Percentiles rank a stretch among this genome's conserved stretches.
These are phyloP conservation scores for Zychaea mexicana DNA, from an alignment of 371 early-diverging fungal genomes.

Conservation along the genomic window DNA sequence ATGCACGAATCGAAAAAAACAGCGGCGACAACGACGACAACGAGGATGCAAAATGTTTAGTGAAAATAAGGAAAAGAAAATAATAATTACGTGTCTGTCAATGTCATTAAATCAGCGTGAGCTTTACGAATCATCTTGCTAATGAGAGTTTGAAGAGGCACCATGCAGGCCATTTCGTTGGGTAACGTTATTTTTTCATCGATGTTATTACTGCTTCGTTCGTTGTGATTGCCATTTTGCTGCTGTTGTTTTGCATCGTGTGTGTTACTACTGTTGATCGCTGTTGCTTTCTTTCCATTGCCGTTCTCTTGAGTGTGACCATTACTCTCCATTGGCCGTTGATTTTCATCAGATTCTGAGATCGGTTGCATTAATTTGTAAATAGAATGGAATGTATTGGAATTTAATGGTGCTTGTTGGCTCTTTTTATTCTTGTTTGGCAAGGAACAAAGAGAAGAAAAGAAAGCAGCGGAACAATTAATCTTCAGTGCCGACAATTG, in stretches of 20 bases:
- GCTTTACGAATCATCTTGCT: conserved; percentile 60
- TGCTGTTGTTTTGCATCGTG: neutral
- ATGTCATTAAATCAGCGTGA: conserved; percentile 57
- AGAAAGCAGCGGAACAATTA: too few relatives aligned
- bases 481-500: too few relatives aligned
- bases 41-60: neutral
- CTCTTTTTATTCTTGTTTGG: too few relatives aligned
- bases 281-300: conserved; percentile 1
- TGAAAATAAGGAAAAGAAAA: neutral
- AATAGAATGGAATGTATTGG: neutral
- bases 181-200: conserved; percentile 38
- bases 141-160: conserved; percentile 56
- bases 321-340: conserved; percentile 5
- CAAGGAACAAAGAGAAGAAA: too few relatives aligned
- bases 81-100: conserved; percentile 58
- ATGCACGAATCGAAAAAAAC: too few relatives aligned
- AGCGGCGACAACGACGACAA: neutral
- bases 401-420: too few relatives aligned
- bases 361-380: conserved; percentile 1
- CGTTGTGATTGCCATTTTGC: conserved; percentile 6
- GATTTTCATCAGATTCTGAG: neutral
- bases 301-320: conserved; percentile 2
- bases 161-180: conserved; percentile 60
- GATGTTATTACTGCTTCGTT: neutral
- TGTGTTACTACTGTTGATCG: neutral